Conservation (phyloP, 78 protist genomes). For the Capsaspora owczarzaki region DNA sequence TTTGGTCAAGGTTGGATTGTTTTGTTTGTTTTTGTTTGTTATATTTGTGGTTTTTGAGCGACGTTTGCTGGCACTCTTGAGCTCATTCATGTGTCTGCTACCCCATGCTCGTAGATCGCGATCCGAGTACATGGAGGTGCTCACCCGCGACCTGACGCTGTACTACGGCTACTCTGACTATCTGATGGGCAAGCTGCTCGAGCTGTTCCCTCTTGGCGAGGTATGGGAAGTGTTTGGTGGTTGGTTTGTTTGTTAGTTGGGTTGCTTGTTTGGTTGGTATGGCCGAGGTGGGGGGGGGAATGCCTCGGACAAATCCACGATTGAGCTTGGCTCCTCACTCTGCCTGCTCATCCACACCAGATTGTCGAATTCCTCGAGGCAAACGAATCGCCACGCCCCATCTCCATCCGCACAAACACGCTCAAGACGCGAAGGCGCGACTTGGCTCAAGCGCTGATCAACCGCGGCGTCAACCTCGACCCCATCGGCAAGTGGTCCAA, state of each 20-base stretch:
- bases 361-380: conserved; percentile 82
- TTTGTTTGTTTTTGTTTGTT: too few relatives aligned
- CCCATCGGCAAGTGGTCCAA: conserved; percentile 57
- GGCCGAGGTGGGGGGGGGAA: neutral
- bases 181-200: conserved; percentile 59
- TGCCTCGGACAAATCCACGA: neutral
- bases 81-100: too few relatives aligned
- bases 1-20: conserved; percentile 84
- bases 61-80: too few relatives aligned
- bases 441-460: conserved; percentile 68
- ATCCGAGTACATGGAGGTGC: conserved; percentile 53
- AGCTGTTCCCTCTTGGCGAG: conserved; percentile 72
- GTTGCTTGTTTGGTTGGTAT: neutral
- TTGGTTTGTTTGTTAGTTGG: neutral
- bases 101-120: conserved; percentile 38
- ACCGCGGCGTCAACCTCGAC: conserved; percentile 74
- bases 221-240: neutral
- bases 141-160: conserved; percentile 60
- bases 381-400: conserved; percentile 87
- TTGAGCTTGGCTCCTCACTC: neutral
- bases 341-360: conserved; percentile 15
- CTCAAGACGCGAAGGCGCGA: conserved; percentile 81
- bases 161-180: conserved; percentile 72
- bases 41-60: too few relatives aligned
- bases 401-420: conserved; percentile 94